Evolutionary conservation across 352 stramenopile species (phyloP).

Genomic region (Phytophthora macrochlamydospora): DNA sequence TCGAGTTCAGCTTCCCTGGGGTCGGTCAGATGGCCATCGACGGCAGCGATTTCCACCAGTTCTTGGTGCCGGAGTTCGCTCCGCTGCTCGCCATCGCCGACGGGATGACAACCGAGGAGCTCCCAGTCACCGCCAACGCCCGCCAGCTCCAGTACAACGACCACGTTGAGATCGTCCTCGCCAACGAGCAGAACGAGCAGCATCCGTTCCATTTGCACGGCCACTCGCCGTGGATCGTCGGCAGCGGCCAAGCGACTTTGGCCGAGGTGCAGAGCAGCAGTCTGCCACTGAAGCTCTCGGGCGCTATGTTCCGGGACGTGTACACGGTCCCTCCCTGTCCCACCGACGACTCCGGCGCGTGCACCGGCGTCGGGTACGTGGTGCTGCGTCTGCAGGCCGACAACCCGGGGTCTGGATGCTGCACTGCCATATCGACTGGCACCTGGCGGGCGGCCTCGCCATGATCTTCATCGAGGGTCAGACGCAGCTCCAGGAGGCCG

Average conservation of each 20-base stretch:
- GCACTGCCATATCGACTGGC: conserved; percentile 46
- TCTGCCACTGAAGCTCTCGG: conserved; percentile 25
- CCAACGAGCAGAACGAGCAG: conserved; percentile 29
- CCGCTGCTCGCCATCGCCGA: conserved; percentile 28
- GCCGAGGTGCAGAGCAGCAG: conserved; percentile 11
- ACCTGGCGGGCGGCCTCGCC: conserved; percentile 24
- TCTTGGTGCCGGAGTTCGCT: conserved; percentile 21
- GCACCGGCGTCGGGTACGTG: conserved; percentile 21
- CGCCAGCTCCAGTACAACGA: conserved; percentile 9
- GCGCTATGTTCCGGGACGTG: conserved; percentile 33
- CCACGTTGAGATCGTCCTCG: conserved; percentile 33
- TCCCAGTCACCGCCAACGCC: conserved; percentile 22
- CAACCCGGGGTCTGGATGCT: conserved; percentile 43
- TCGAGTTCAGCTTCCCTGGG: conserved; percentile 27
- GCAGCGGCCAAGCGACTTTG: conserved; percentile 23
- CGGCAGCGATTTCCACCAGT: conserved; percentile 17
- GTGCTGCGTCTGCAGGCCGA: conserved; percentile 31
- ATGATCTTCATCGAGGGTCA: conserved; percentile 42
- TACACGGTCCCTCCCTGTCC: conserved; percentile 30
- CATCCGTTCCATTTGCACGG: conserved; percentile 42
- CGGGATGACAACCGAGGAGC: conserved; percentile 17
- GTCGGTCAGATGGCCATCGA: conserved; percentile 30
- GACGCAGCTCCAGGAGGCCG: conserved; percentile 9
- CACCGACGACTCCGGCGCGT: conserved; percentile 12
- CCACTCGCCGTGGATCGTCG: conserved; percentile 27